phyloP scores from a whole-genome alignment of 257 asterid species.

The Nicotiana otophora region DNA sequence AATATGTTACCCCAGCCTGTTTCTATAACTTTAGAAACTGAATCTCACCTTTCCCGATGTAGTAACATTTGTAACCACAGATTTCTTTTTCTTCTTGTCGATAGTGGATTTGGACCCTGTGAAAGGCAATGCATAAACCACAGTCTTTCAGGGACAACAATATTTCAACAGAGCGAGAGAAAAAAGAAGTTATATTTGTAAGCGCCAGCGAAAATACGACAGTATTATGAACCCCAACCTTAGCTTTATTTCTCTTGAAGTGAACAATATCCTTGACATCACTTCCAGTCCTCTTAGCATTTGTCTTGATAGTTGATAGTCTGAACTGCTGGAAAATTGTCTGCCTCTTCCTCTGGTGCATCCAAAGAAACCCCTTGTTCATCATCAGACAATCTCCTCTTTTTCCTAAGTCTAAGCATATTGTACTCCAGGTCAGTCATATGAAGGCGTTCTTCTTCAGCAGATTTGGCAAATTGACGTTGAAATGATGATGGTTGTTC shows the following conservation, averaged over 20 bases:
- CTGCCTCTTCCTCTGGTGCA: conserved; percentile 32
- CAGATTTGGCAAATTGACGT: conserved; percentile 52
- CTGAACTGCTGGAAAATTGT: conserved; percentile 20
- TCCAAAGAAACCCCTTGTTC: conserved; percentile 43
- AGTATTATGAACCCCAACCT: conserved; percentile 16
- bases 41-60: conserved; percentile 48
- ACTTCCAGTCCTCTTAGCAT: conserved; percentile 20
- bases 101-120: conserved; percentile 91
- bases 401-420: conserved; percentile 38
- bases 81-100: conserved; percentile 57
- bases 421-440: conserved; percentile 59
- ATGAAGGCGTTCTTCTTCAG: conserved; percentile 70
- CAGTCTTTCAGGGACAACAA: background rate
- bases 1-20: background rate
- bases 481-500: conserved; percentile 72
- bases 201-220: background rate
- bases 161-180: background rate
- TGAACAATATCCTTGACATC: conserved; percentile 23
- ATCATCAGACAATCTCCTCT: conserved; percentile 27
- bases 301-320: conserved; percentile 22
- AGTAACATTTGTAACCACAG: conserved; percentile 18
- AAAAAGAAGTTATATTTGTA: background rate
- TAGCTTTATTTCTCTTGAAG: conserved; percentile 32
- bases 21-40: background rate
- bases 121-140: conserved; percentile 13